Conservation (phyloP, 2,329 filamentous ascomycete genomes). For the Raffaelea deltoideospora region DNA sequence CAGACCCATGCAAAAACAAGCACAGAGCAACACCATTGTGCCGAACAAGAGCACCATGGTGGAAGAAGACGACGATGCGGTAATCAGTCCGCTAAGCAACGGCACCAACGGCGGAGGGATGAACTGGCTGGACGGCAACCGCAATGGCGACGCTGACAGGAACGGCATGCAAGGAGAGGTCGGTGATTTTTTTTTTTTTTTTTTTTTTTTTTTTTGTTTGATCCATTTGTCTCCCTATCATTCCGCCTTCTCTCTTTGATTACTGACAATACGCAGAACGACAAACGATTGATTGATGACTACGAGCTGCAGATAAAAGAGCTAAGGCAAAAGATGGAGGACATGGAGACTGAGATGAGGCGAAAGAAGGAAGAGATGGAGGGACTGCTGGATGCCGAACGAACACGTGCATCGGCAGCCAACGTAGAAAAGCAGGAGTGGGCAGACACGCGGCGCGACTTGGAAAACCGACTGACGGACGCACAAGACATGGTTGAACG, state of each 20-base stretch:
- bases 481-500: slow-evolving; percentile 66
- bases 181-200: slow-evolving; percentile 1
- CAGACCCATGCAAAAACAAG: slow-evolving; percentile 71
- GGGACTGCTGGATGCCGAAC: slow-evolving; percentile 42
- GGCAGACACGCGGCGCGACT: slow-evolving; percentile 45
- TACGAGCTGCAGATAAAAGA: slow-evolving; percentile 64
- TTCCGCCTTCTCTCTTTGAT: no score
- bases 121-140: no score
- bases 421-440: slow-evolving; percentile 56
- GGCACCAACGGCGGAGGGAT: slow-evolving; percentile 29
- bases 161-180: slow-evolving; percentile 25
- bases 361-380: slow-evolving; percentile 59
- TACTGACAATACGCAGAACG: slow-evolving; percentile 1
- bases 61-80: slow-evolving; percentile 70
- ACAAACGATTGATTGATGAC: slow-evolving; percentile 48
- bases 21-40: slow-evolving; percentile 90
- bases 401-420: slow-evolving; percentile 31
- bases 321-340: slow-evolving; percentile 57
- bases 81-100: slow-evolving; percentile 17
- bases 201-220: no score
- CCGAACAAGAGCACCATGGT: slow-evolving; percentile 97
- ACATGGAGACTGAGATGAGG: slow-evolving; percentile 53
- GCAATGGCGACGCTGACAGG: slow-evolving; percentile 19
- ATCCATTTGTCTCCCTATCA: no score
- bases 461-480: slow-evolving; percentile 61